Base-by-base conservation (phyloP, 1,139 yeast genomes). In the Pichia sp. region DNA sequence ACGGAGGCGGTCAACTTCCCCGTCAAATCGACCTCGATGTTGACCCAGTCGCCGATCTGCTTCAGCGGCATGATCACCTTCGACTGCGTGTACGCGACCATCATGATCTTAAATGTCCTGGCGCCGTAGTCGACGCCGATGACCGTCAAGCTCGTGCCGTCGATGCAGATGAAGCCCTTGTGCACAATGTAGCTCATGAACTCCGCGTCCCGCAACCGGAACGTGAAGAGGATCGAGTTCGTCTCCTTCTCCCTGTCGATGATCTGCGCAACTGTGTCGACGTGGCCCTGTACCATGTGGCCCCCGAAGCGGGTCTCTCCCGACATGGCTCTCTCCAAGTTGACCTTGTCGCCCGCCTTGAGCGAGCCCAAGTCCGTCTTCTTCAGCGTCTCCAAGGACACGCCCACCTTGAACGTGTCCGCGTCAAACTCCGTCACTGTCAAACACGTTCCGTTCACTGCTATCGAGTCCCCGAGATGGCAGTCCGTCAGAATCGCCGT, bases 281-380 rank as follows among this genome's bases (percentile, higher is more conserved):
- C 92, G 73, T 93, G 99, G 14, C 99, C 99, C 65, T 93, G 99
- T 1, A 93, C 99, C 59, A 92, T 83, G 71, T 93, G 99, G 0
- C 99, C 99, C 31, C 99, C 99, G 66, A 92, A 82, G 60, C 99
- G 77, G 12, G 85, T 91, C 53, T 88, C 91, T 4, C 78, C 88
- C 62, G 66, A 80, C 57, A 93, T 91, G 0, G 99, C 99, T 59
- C 99, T 78, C 71, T 93, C 99, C 63, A 93, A 75, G 67, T 95
- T 92, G 42, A 93, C 96, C 59, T 77, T 76, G 30, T 80, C 71
- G 2, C 91, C 93, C 0, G 63, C 57, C 58, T 69, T 71, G 60
- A 89, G 74, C 7, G 70, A 71, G 0, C 93, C 95, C 53, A 93
- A 74, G 61, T 87, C 85, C 4, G 96, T 84, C 59, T 95, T 78